Percentiles rank a stretch among this genome's conserved stretches.
These are phyloP conservation scores for Fusarium globosum DNA, from an alignment of 2,329 filamentous ascomycete genomes.

Conservation along the genomic window DNA sequence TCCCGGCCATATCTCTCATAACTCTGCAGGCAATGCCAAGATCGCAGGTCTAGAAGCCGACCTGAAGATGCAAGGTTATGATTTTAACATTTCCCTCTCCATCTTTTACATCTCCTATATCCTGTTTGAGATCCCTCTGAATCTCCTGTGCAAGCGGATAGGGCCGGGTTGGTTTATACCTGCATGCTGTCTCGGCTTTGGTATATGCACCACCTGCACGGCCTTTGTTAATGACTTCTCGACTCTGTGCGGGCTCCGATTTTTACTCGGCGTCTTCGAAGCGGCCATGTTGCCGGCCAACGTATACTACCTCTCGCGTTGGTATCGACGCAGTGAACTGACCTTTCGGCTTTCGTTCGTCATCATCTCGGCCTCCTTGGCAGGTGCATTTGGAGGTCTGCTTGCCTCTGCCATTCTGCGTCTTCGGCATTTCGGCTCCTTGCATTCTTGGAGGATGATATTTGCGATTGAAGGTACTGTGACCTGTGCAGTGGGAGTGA, in stretches of 20 bases:
- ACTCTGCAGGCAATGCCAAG: neutral
- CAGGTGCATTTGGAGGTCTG: neutral
- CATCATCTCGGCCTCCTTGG: neutral
- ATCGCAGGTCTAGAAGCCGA: neutral
- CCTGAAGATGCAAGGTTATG: neutral
- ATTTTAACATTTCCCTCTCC: neutral
- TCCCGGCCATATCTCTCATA: neutral
- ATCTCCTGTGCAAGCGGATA: neutral
- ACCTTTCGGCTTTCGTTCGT: neutral
- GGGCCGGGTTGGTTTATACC: neutral
- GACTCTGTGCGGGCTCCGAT: neutral
- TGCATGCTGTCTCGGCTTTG: neutral
- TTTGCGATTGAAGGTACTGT: neutral
- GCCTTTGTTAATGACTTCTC: neutral
- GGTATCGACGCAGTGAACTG: neutral
- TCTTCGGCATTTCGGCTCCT: neutral
- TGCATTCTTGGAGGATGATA: neutral
- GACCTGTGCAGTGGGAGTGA: neutral
- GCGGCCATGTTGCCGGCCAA: neutral
- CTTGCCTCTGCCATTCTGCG: neutral
- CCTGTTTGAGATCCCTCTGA: neutral
- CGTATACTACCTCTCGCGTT: neutral
- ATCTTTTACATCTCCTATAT: constrained; percentile 1
- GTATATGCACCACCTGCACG: neutral
- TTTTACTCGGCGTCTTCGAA: neutral